A percentile compares a stretch with the other conserved stretches of the same genome.
phyloP scores from a whole-genome alignment of 805 yeast species.

The Soucietia sequanensis region DNA sequence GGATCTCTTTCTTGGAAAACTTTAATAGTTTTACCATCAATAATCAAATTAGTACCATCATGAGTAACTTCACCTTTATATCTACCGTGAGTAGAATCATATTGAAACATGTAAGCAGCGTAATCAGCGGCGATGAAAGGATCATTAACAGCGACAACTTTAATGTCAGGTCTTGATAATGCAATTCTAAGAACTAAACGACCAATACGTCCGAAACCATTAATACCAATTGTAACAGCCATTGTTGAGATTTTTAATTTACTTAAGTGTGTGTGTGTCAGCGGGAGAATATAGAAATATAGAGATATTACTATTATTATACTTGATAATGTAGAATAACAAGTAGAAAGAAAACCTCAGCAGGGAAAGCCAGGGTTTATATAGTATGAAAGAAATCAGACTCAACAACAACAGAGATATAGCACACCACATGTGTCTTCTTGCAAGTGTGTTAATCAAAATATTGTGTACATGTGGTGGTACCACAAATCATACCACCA shows the following conservation, averaged over 20 bases:
- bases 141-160: constrained; percentile 32
- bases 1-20: constrained; percentile 37
- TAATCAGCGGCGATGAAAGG: constrained; percentile 35
- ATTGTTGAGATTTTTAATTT: constrained; percentile 4
- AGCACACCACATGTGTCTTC: too few relatives aligned
- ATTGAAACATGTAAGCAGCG: constrained; percentile 37
- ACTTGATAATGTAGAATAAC: not conserved
- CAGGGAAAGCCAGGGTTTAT: too few relatives aligned
- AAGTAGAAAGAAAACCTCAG: too few relatives aligned
- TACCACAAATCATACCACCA: too few relatives aligned
- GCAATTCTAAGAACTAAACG: constrained; percentile 36
- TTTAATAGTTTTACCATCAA: constrained; percentile 27
- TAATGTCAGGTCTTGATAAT: constrained; percentile 28
- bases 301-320: constrained; percentile 1
- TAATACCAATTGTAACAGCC: constrained; percentile 31
- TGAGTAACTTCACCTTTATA: constrained; percentile 27
- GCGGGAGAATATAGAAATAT: too few relatives aligned
- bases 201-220: constrained; percentile 38
- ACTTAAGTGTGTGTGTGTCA: too few relatives aligned
- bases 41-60: constrained; percentile 21
- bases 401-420: too few relatives aligned
- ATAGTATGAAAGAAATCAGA: too few relatives aligned
- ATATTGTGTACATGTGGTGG: too few relatives aligned
- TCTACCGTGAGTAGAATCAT: constrained; percentile 36
- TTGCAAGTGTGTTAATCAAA: too few relatives aligned